These are phyloP conservation scores for Epithele typhae DNA, from an alignment of 768 basidiomycete genomes.

Conservation along the genomic window DNA sequence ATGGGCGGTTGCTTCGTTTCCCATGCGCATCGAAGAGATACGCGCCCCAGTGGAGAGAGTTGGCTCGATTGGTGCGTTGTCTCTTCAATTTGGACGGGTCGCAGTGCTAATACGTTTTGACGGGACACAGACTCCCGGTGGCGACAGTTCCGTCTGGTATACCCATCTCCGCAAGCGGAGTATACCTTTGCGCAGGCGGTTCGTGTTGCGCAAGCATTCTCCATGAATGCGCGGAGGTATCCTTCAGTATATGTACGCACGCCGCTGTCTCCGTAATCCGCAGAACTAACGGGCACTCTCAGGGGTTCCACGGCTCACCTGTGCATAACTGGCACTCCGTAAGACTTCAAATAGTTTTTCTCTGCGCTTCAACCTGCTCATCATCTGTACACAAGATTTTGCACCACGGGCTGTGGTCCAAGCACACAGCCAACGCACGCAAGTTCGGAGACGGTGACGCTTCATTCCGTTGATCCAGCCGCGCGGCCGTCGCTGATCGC, in stretches of 20 bases:
- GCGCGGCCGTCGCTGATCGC: too few relatives aligned
- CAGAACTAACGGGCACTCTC: too few relatives aligned
- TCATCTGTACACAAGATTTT: constrained; percentile 44
- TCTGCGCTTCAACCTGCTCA: not conserved
- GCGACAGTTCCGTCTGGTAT: constrained; percentile 56
- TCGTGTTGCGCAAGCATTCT: constrained; percentile 30
- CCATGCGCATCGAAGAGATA: constrained; percentile 63
- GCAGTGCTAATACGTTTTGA: not conserved
- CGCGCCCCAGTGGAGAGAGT: constrained; percentile 47
- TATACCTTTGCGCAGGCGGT: constrained; percentile 51
- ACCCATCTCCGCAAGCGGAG: constrained; percentile 66
- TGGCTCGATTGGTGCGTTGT: constrained; percentile 41
- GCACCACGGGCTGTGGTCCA: constrained; percentile 68
- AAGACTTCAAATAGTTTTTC: constrained; percentile 10
- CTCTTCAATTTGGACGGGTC: not conserved
- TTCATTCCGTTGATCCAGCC: too few relatives aligned
- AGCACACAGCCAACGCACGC: constrained; percentile 48
- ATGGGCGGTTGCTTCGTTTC: constrained; percentile 74
- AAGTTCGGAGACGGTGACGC: constrained; percentile 53
- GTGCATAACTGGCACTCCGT: constrained; percentile 69
- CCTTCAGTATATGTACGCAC: constrained; percentile 28
- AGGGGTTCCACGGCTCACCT: constrained; percentile 69
- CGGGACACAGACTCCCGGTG: constrained; percentile 35
- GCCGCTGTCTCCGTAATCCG: not conserved
- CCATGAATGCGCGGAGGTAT: constrained; percentile 39